Evolutionary conservation across 2,329 filamentous ascomycete genomes (phyloP), one percentile per base, ranked within the genome.

Genomic region (Hypomyces rosellus): DNA sequence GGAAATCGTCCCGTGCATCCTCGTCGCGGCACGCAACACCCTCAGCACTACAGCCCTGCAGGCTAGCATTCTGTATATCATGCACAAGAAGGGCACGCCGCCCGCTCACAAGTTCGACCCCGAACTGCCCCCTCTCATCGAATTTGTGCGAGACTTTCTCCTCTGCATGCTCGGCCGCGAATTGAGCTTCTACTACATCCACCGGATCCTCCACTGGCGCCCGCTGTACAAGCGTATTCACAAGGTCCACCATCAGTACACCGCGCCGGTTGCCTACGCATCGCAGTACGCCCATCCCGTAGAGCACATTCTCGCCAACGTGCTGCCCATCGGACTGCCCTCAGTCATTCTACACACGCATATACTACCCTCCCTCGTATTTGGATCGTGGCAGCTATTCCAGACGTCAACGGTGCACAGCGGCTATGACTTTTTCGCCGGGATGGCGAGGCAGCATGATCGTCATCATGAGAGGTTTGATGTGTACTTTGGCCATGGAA

Each of bases 381-480:
- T 77, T 53, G 54, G 79, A 40, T 70, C 66, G 0, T 69, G 65
- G 13, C 73, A 75, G 62, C 65, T 81, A 5, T 51, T 75, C 2
- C 74, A 80, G 61, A 80, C 78, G 41, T 66, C 69, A 3, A 75
- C 73, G 1, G 77, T 80, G 48, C 78, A 82, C 60, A 79, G 75
- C 52, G 80, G 78, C 6, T 81, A 78, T 59, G 76, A 81, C 46
- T 80, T 80, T 55, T 70, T 78, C 14, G 58, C 50, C 53, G 69
- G 68, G 50, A 69, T 59, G 48, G 77, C 77, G 0, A 67, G 65
- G 55, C 72, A 71, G 60, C 78, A 82, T 62, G 79, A 82, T 63
- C 61, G 73, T 30, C 79, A 82, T 56, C 78, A 82, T 62, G 76
- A 80, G 66, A 71, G 72, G 55, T 81, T 81, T 56, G 71, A 73